phyloP scores from a whole-genome alignment of 495 filamentous ascomycete species.

The Penicillium bialowiezense region DNA sequence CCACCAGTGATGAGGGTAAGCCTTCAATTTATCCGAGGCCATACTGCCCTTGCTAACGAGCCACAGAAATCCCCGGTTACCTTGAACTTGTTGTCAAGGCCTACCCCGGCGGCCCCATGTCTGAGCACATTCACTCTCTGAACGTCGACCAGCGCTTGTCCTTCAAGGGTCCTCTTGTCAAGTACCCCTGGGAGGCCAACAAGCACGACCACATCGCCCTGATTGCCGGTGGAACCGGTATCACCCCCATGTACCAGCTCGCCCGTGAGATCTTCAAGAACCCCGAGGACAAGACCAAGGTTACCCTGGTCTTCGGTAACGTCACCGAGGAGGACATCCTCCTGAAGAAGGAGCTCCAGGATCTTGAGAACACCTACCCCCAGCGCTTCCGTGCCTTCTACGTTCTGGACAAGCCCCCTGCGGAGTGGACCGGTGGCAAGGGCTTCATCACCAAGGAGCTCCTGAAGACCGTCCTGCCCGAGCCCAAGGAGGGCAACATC shows the following conservation, averaged over 20 bases:
- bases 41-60: background rate
- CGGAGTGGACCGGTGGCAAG: conserved; percentile 70
- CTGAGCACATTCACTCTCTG: conserved; percentile 80
- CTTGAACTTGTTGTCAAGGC: conserved; percentile 88
- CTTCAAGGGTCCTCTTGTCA: conserved; percentile 92
- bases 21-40: background rate
- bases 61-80: conserved; percentile 64
- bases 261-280: conserved; percentile 84
- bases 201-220: conserved; percentile 94
- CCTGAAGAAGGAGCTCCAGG: conserved; percentile 74
- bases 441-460: conserved; percentile 85
- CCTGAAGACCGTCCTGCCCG: conserved; percentile 86
- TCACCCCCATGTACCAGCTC: conserved; percentile 93
- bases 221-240: conserved; percentile 92
- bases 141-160: conserved; percentile 72
- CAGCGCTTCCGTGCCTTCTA: conserved; percentile 90
- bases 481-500: conserved; percentile 84
- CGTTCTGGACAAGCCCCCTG: conserved; percentile 80
- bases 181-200: conserved; percentile 88
- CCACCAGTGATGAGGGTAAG: conserved; percentile 77
- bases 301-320: conserved; percentile 91
- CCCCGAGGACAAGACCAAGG: conserved; percentile 93
- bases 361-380: conserved; percentile 90
- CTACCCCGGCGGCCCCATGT: conserved; percentile 91
- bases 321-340: conserved; percentile 83